Base-by-base conservation (phyloP, 2,329 filamentous ascomycete species). In the Penicillium palitans region DNA sequence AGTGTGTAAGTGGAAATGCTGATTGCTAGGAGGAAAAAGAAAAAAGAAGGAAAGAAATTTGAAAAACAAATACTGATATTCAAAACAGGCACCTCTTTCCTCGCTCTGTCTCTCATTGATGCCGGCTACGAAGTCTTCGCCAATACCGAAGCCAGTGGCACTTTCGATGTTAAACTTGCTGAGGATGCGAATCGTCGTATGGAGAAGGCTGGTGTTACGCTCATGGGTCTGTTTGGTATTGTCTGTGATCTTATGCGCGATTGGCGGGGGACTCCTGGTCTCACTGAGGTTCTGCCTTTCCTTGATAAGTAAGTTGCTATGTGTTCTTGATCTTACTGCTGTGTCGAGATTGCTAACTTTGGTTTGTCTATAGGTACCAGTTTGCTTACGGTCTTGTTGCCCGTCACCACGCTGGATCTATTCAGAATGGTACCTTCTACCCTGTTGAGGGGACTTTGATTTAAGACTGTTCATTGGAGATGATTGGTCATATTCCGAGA, bases 221-320 rank as follows among this genome's bases (percentile, higher is more conserved):
- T 71, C 7, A 69, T 70, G 66, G 66, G 81, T 17, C 70, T 87
- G 58, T 90, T 90, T 66, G 80, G 80, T 27, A 87, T 90, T 59
- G 77, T 87, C 17, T 83, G 83, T 67, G 87, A 90, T 64, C 74
- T 90, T 54, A 90, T 90, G 87, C 80, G 87, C 35, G 87, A 90
- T 70, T 90, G 87, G 87, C 79, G 87, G 46, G 77, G 78, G 61
- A 81, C 76, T 9, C 81, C 81, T 9, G 84, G 84, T 37, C 81
- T 27, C 66, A 71, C 33, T 79, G 87, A 70, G 75, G 71, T 90
- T 4, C 74, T 89, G 58, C 86, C 87, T 13, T 88, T 81, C 73
- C 74, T 90, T 51, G 86, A 89, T 70, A 78, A 78, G 74, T 70
- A 57, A 49, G 66, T 45, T 25, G 6, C 6, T 39, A 19, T 4